These are phyloP conservation scores for Dendrocalamus sinicus DNA, from an alignment of 176 grass and related monocot species.

Conservation along the genomic window DNA sequence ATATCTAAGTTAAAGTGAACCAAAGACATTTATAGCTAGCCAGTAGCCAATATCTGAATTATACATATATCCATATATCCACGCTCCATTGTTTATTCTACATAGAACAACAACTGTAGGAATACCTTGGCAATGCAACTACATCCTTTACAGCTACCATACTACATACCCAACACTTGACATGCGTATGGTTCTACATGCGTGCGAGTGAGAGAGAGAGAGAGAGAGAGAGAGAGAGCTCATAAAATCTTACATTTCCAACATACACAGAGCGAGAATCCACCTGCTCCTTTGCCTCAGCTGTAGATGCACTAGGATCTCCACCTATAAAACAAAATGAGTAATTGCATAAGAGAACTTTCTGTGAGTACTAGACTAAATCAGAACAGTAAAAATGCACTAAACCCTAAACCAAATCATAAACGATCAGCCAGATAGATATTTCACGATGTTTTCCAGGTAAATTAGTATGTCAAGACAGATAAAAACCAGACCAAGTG, in stretches of 20 bases:
- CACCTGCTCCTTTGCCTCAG: conserved; percentile 66
- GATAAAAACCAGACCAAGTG: not conserved
- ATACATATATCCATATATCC: not conserved
- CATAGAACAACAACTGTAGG: not conserved
- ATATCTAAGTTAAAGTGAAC: conserved; percentile 4
- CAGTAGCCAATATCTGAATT: not conserved
- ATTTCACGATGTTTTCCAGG: not conserved
- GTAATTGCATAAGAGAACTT: conserved; percentile 20
- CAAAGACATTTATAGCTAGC: not conserved
- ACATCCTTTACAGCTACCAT: not conserved
- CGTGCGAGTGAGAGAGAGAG: not conserved
- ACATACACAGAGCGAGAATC: conserved; percentile 75
- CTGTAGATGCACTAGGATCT: conserved; percentile 57
- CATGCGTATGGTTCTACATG: not conserved
- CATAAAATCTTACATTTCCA: conserved; percentile 69
- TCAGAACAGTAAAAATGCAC: not conserved
- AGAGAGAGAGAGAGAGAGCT: not conserved
- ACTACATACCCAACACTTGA: not conserved
- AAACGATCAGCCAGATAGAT: not conserved
- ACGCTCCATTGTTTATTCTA: not conserved
- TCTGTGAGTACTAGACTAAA: not conserved
- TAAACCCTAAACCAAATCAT: not conserved
- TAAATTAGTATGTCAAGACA: not conserved
- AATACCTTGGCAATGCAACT: conserved; percentile 2
- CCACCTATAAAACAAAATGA: conserved; percentile 46